These are phyloP conservation scores for Nitzschia palea DNA, from an alignment of 108 stramenopile genomes.

Conservation along the genomic window DNA sequence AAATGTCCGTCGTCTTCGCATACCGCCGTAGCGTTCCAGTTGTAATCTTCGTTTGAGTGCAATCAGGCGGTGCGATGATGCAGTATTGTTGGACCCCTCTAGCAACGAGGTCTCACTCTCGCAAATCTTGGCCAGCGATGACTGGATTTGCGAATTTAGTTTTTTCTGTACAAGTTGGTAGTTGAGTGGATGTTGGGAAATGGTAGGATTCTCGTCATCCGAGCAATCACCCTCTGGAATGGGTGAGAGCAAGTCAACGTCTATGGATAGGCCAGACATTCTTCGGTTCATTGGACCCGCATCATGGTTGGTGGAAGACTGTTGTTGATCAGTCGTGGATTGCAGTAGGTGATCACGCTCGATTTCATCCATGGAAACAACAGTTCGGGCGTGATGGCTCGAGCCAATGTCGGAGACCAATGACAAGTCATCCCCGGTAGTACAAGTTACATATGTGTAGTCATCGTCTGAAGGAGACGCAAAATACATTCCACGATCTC, in stretches of 20 bases:
- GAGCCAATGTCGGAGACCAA: neutral
- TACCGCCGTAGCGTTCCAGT: conserved; percentile 5
- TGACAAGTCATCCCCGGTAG: neutral
- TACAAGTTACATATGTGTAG: neutral
- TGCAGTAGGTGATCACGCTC: no score
- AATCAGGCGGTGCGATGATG: neutral
- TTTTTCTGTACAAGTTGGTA: neutral
- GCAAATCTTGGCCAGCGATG: no score
- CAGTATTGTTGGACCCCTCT: neutral
- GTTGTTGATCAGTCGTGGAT: no score
- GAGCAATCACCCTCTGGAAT: no score
- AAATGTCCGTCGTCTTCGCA: neutral
- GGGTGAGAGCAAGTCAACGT: no score
- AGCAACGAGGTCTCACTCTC: neutral
- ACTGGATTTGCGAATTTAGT: neutral
- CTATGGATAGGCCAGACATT: no score
- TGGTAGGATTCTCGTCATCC: neutral
- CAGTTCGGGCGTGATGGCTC: neutral
- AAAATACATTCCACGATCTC: neutral
- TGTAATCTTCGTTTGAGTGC: neutral
- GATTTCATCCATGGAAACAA: neutral
- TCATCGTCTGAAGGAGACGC: neutral
- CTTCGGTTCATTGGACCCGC: no score
- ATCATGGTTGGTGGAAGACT: no score
- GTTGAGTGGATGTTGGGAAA: neutral